Evolutionary conservation across 495 filamentous ascomycete genomes (phyloP).

Genomic region (Penicillium canescens): DNA sequence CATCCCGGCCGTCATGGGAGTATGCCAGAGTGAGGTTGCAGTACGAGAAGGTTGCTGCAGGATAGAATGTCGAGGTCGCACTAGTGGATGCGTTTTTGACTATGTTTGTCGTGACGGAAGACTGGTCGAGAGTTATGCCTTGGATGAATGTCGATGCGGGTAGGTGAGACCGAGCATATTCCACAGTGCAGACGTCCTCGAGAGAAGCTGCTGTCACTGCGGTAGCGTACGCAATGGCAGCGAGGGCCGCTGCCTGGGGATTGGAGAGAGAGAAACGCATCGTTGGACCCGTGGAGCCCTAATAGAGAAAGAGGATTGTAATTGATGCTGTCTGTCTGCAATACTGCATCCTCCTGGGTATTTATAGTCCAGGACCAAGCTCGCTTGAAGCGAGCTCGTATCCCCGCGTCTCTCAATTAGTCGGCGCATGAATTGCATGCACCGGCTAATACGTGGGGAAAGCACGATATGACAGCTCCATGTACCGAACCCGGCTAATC

Average conservation of each 20-base stretch:
- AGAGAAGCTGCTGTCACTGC: conserved; percentile 10
- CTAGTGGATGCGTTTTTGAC: conserved; percentile 24
- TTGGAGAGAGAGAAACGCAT: neutral
- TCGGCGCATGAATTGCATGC: neutral
- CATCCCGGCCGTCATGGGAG: conserved; percentile 36
- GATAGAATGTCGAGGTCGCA: conserved; percentile 22
- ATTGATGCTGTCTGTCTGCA: neutral
- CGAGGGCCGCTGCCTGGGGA: neutral
- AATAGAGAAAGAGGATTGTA: too few relatives aligned
- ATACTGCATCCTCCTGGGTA: neutral
- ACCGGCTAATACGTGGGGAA: neutral
- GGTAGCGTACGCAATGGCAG: conserved; percentile 1
- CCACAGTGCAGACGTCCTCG: conserved; percentile 30
- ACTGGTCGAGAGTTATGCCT: conserved; percentile 32
- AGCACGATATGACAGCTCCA: neutral
- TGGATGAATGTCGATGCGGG: conserved; percentile 25
- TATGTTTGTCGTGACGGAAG: conserved; percentile 12
- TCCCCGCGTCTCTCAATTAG: neutral
- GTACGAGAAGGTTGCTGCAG: conserved; percentile 24
- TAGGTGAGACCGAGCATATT: conserved; percentile 26
- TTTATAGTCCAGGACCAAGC: neutral
- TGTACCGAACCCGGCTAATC: too few relatives aligned
- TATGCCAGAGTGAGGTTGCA: conserved; percentile 48
- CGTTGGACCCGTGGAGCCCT: neutral
- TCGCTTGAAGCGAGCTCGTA: neutral